phyloP scores from a whole-genome alignment of 371 early-diverging fungal genomes.

The Rhizopus sp. region DNA sequence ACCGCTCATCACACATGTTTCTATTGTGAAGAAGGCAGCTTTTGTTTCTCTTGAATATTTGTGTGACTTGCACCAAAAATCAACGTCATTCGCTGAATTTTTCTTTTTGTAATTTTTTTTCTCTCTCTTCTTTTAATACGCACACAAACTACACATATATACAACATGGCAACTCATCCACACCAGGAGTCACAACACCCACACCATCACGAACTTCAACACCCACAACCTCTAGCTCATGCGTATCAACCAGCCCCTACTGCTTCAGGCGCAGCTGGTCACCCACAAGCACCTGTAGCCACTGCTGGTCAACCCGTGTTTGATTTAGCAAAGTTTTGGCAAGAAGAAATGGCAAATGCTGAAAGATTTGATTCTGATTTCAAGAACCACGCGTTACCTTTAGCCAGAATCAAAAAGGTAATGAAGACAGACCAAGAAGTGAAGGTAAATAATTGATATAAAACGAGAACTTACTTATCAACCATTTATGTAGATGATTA shows the following conservation, averaged over 20 bases:
- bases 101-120: no score
- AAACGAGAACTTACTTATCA: background rate
- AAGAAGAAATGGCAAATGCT: slow-evolving; percentile 41
- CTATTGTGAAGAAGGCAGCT: no score
- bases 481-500: slow-evolving; percentile 30
- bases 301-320: slow-evolving; percentile 47
- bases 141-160: no score
- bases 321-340: slow-evolving; percentile 50
- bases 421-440: slow-evolving; percentile 99
- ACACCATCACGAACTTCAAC: background rate
- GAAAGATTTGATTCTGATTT: slow-evolving; percentile 69
- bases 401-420: slow-evolving; percentile 99
- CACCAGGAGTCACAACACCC: background rate
- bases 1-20: no score
- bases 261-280: background rate
- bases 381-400: slow-evolving; percentile 92
- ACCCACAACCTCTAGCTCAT: background rate
- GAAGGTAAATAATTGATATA: slow-evolving; percentile 56
- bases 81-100: background rate
- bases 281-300: slow-evolving; percentile 1
- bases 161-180: background rate
- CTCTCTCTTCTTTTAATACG: no score
- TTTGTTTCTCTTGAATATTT: no score
- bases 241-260: background rate
- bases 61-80: background rate